Conservation (phyloP, 176 grass and related monocot species). For the Guadua angustifolia region DNA sequence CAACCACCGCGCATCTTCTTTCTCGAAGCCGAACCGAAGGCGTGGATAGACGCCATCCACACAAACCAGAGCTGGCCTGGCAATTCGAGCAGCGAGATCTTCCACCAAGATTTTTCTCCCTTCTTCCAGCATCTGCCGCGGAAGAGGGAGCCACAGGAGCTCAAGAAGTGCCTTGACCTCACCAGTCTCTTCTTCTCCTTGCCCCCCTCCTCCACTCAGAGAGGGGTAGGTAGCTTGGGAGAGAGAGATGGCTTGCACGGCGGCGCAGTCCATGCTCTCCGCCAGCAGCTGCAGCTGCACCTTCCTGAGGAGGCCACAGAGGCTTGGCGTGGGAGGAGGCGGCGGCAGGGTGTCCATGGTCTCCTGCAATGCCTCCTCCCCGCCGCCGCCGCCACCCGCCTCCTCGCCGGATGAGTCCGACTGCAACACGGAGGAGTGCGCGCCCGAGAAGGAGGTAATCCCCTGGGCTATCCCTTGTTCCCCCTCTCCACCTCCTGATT, state of each 20-base stretch:
- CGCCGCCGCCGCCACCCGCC: background rate
- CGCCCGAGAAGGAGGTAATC: slow-evolving; percentile 89
- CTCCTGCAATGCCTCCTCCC: slow-evolving; percentile 54
- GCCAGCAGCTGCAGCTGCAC: slow-evolving; percentile 73
- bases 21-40: no score
- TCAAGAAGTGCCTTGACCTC: background rate
- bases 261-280: slow-evolving; percentile 71
- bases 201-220: background rate
- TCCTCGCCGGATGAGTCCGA: slow-evolving; percentile 58
- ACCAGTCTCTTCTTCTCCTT: background rate
- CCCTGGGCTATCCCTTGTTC: background rate
- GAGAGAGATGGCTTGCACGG: slow-evolving; percentile 65
- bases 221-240: background rate
- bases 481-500: background rate
- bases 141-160: background rate
- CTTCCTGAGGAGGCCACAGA: slow-evolving; percentile 33
- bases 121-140: background rate
- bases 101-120: background rate
- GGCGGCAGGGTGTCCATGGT: slow-evolving; percentile 48
- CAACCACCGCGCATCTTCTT: no score
- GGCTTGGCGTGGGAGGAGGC: slow-evolving; percentile 15
- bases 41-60: background rate
- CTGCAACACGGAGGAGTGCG: slow-evolving; percentile 88
- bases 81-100: background rate
- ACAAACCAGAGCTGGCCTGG: background rate